Conservation (phyloP, 129 eudicot species). For the Oenanthe sinensis region DNA sequence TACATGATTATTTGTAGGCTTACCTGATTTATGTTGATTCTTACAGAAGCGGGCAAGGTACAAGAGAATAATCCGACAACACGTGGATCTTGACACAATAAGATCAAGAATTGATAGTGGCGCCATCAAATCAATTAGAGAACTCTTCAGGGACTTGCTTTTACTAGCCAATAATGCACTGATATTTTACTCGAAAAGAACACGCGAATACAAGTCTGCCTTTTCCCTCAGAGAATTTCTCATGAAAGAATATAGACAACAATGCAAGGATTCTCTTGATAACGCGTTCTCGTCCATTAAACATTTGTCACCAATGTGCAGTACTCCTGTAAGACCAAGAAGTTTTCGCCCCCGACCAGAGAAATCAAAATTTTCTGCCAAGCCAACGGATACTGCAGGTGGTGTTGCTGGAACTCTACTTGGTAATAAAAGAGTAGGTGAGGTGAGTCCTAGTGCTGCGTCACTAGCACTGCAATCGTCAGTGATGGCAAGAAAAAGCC, state of each 20-base stretch:
- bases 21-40: background rate
- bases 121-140: slow-evolving; percentile 48
- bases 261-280: slow-evolving; percentile 24
- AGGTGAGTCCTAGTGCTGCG: slow-evolving; percentile 20
- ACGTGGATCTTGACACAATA: slow-evolving; percentile 69
- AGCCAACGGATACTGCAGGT: slow-evolving; percentile 16
- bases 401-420: slow-evolving; percentile 17
- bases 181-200: slow-evolving; percentile 76
- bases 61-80: slow-evolving; percentile 62
- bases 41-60: slow-evolving; percentile 80
- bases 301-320: slow-evolving; percentile 40
- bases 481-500: slow-evolving; percentile 15
- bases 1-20: slow-evolving; percentile 3
- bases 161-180: slow-evolving; percentile 82
- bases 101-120: slow-evolving; percentile 51
- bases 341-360: slow-evolving; percentile 47
- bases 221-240: slow-evolving; percentile 47
- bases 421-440: slow-evolving; percentile 28
- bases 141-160: slow-evolving; percentile 78
- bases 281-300: slow-evolving; percentile 29
- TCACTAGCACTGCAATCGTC: slow-evolving; percentile 15
- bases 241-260: slow-evolving; percentile 40
- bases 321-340: slow-evolving; percentile 67
- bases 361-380: slow-evolving; percentile 26
- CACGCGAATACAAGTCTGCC: slow-evolving; percentile 85